Base-by-base conservation (phyloP, 2,329 filamentous ascomycete genomes). In the Fusarium globosum region DNA sequence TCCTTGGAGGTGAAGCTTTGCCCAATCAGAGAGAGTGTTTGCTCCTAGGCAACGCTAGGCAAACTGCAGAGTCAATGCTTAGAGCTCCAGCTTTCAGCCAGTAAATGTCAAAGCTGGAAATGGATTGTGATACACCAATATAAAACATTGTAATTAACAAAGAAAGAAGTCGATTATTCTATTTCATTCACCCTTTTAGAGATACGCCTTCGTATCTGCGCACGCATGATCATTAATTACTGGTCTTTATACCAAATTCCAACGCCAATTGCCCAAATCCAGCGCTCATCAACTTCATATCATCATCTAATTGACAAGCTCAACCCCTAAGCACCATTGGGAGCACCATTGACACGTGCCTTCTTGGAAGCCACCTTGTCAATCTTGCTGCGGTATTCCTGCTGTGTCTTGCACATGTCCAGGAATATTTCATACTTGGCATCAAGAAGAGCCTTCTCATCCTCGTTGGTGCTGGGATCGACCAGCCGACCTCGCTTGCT, bases 401-500 rank as follows among this genome's bases (percentile, higher is more conserved):
- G 92, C 86, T 99, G 96, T 67, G 92, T 92, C 79, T 91, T 89
- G 82, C 94, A 96, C 87, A 97, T 94, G 83, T 98, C 94, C 64
- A 98, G 83, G 86, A 98, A 98, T n/a, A 99, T 90, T 79, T 94
- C 92, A 81, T 98, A 99, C 87, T 99, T 99, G 71, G 92, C 92
- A 77, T 93, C 88, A 59, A 99, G 85, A 74, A 99, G 84, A 80
- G 90, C 90, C 86, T 93, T 95, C 86, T 97, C 92, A 16, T 88
- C 88, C 67, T 85, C 83, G 80, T 97, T 90, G 60, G 87, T 89
- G 28, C 91, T 91, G 1, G 96, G 95, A 81, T 91, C 88, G 5
- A 98, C 92, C 55, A 95, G 89, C 78, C 92, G 94, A 38, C 96
- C 96, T 14, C 94, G 93, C 87, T 98, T 97, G 85, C 94, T 97